Base-by-base conservation (phyloP, 2,329 filamentous ascomycete genomes). In the Cladosporium colombiae region DNA sequence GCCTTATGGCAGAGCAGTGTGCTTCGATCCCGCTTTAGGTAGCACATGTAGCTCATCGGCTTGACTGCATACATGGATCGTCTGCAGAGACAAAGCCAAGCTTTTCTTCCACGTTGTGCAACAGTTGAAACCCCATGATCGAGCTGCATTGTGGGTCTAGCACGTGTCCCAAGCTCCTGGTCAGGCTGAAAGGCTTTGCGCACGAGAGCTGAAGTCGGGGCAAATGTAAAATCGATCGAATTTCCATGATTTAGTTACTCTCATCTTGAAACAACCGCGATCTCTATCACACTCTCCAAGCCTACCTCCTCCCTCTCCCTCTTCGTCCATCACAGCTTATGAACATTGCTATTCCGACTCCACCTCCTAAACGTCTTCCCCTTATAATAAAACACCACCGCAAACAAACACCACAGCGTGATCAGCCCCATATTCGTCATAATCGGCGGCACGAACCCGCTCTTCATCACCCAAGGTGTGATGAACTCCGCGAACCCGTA, bases 291-390 rank as follows among this genome's bases (percentile, higher is more conserved):
- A 21, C 1, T 3, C n/a, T 14, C 29, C 27, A 33, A 55, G 25
- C 23, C 25, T 37, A 35, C 33, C n/a, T 31, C 25, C 50, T 14
- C 3, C 25, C 23, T 3, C 14, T 1, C 18, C 49, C 16, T 13
- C 16, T 5, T 13, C 23, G 18, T 21, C 11, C 23, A 11, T 50
- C 21, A 80, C 82, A 86, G 80, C 35, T 71, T 77, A 74, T 88
- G 85, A 14, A 88, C 84, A n/a, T 76, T 81, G 66, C 81, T 83
- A 68, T 86, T 81, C 71, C 78, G 83, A 11, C 79, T 83, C 84
- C 83, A 85, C 68, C 83, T 80, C 65, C 86, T 78, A 70, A 87
- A 84, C 1, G 76, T 84, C 81, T 88, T 88, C 2, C 86, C 86
- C 66, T 80, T 83, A 72, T 79, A 84, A 74, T 84, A 88, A 72